Base-by-base conservation (phyloP, 1,139 yeast genomes). In the Yamadazyma taylorii region DNA sequence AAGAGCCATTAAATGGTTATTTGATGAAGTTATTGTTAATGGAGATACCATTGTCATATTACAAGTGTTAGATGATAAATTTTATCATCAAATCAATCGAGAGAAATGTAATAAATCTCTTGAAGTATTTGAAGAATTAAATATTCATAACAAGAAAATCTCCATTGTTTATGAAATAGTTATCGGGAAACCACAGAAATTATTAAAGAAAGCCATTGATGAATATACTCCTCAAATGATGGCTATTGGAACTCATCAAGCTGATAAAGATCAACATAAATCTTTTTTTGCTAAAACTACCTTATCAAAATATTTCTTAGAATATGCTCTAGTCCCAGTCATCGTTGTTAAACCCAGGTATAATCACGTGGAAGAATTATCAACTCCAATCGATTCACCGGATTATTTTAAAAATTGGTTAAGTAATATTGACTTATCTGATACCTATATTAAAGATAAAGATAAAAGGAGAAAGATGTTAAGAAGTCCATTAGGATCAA, bases 251-350 rank as follows among this genome's bases (percentile, higher is more conserved):
- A 71, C 79, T 2, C 81, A 79, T 34, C 69, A 60, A 37, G 57
- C 51, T 34, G 63, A 56, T 17, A 57, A 67, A 21, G 43, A 45
- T 11, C 74, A 73, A 5, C 68, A 77, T 37, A 70, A 75, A 27
- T 63, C 74, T 11, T 60, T 80, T 32, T 60, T 75, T 32, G 56
- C 71, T 16, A 72, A 71, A 32, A 58, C 75, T 8, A 68, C 78
- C 6, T 56, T 75, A 49, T 79, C 85, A 5, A 81, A 80, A 53
- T 76, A 79, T 55, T 82, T 83, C 47, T 60, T 83, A 30, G 83
- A 81, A 52, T 80, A 76, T 52, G 82, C 86, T 0, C 71, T 78
- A 15, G 79, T 83, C 1, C 89, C 89, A 0, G 87, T 81, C 4
- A 73, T 81, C 33, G 77, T 81, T 9, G 85, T 83, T 8, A 78